Evolutionary conservation across 2,329 filamentous ascomycete genomes (phyloP), one percentile per base, ranked within the genome.

Genomic region (Daldinia sp.): DNA sequence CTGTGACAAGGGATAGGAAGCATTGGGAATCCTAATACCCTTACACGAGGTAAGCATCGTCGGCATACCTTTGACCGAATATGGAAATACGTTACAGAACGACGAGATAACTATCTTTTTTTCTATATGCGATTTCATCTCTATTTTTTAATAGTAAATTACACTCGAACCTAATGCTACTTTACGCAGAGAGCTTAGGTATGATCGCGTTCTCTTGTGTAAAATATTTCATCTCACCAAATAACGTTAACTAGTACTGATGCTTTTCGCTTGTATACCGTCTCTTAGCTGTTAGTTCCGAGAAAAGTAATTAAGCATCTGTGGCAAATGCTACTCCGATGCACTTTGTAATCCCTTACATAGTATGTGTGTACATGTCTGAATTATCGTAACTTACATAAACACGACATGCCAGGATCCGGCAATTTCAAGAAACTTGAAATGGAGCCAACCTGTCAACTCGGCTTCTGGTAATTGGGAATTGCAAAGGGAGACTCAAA

Each of bases 391-490:
- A 39, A 49, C 23, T 29, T 47, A 55, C 25, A 43, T 43, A 32
- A 43, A 41, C 35, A 32, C 15, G 25, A 13, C 21, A 37, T 37
- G 59, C 62, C 57, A 66, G 63, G 59, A 10, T 2, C 56, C 59
- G 65, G 56, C 62, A 66, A 63, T 68, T 66, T 60, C 47, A 34
- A 23, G 29, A 57, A 30, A n/a, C 25, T 25, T 47, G 11, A 19
- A 50, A 50, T 13, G 37, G 41, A 47, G 19, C 21, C 47, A 58
- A 63, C 48, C 50, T 51, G 19, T 17, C 47, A 58, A 63, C 48
- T 53, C 55, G 57, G 58, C 59, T 53, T 48, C 48, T 66, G 62
- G 65, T 60, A 63, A 59, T 61, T 65, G 35, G 39, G 15, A 47
- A 55, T 35, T 50, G 19, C 47, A 39, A 39, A 27, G 49, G n/a